Evolutionary conservation across 352 stramenopile genomes (phyloP).

Genomic region (Albugo laibachii): DNA sequence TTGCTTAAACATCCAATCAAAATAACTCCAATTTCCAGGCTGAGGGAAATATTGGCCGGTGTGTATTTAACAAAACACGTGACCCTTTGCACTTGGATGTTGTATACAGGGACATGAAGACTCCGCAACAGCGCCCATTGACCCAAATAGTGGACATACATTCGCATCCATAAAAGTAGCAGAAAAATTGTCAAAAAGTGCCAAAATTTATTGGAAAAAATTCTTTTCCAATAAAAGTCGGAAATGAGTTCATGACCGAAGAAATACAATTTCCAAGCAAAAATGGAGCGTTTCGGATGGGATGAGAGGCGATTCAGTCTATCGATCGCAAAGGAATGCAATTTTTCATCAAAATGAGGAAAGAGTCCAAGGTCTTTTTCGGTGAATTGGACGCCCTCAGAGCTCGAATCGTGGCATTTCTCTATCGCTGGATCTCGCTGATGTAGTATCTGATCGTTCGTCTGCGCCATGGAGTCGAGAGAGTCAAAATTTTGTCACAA

Average conservation of each 20-base stretch:
- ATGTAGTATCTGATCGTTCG: too few species aligned
- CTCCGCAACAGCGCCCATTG: constrained; percentile 70
- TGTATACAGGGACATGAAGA: constrained; percentile 55
- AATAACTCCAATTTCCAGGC: constrained; percentile 51
- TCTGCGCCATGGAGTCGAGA: too few species aligned
- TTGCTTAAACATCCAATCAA: constrained; percentile 31
- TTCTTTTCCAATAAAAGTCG: constrained; percentile 31
- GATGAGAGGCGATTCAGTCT: too few species aligned
- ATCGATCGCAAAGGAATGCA: too few species aligned
- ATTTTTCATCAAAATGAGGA: too few species aligned
- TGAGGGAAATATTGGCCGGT: constrained; percentile 29
- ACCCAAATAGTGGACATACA: constrained; percentile 78
- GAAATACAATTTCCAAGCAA: constrained; percentile 55
- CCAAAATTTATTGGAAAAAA: constrained; percentile 64
- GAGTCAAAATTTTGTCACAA: too few species aligned
- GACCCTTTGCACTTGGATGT: constrained; percentile 34
- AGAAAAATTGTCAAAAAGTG: constrained; percentile 27
- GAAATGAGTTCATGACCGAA: constrained; percentile 58
- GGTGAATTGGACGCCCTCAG: too few species aligned
- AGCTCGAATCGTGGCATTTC: too few species aligned
- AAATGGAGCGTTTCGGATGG: constrained; percentile 35
- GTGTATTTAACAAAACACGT: constrained; percentile 79
- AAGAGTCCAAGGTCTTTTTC: too few species aligned
- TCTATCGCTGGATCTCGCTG: too few species aligned
- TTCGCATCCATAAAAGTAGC: constrained; percentile 64